Base-by-base conservation (phyloP, 2,329 filamentous ascomycete species). In the Rhexocercosporidium sp. region DNA sequence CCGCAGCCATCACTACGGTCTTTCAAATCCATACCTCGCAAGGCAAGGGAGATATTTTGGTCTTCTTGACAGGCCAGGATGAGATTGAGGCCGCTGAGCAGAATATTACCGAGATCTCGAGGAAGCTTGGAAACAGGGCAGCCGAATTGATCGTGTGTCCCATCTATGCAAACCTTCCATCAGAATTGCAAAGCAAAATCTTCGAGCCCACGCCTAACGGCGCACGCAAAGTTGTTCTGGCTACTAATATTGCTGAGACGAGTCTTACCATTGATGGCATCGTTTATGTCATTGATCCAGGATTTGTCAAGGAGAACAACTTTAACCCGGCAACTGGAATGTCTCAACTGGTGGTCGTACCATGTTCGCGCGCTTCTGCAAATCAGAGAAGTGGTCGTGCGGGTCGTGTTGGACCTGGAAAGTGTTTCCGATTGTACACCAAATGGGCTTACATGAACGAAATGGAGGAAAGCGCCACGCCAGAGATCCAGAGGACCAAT, bases 201-300 rank as follows among this genome's bases (percentile, higher is more conserved):
- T 99, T 99, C 75, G 93, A 97, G 74, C 94, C 94, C 0, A 97
- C 95, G 0, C 95, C 96, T 0, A 88, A 91, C 0, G 90, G 90
- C 20, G 90, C 92, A 0, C 87, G 96, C 31, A 99, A 98, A 77
- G 93, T 98, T 0, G 93, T 99, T 0, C 81, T 98, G 44, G 94
- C 95, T 0, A 98, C 96, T 2, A 99, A 99, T 77, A 98, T 99
- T 78, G 96, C 96, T 2, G 96, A 99, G 79, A 99, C 96, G 0
- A 94, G 90, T 82, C 81, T 99, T 75, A 99, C 96, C 0, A 97
- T 99, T 66, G 94, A 98, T 77, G 95, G 94, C 18, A 97, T 98
- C 67, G 92, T 95, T 9, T 97, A 96, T 77, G 96, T 98, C 41
- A 97, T 98, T 67, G 96, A 99, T 73, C 92, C 92, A 0, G 96